Conservation (phyloP, 116 monocot genomes). For the Posidonia oceanica region DNA sequence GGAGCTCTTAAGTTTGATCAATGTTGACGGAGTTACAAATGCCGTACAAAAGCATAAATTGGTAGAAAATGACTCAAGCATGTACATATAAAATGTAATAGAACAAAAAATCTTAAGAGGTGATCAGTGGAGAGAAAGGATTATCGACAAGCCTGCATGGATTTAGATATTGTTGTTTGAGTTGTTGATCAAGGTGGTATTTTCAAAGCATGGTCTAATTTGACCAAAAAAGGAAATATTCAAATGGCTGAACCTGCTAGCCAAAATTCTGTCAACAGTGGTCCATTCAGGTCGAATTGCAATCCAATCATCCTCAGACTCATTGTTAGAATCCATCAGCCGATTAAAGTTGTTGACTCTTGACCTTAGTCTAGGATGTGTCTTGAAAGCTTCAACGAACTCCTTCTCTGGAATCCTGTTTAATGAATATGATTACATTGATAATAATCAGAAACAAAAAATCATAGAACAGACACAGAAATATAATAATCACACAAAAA, state of each 20-base stretch:
- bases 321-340: slow-evolving; percentile 49
- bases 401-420: slow-evolving; percentile 81
- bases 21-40: no score
- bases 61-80: no score
- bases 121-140: no score
- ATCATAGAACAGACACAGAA: not conserved
- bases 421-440: not conserved
- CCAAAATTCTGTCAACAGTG: slow-evolving; percentile 77
- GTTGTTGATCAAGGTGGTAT: not conserved
- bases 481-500: not conserved
- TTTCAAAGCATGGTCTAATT: not conserved
- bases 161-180: no score
- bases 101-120: no score
- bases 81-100: no score
- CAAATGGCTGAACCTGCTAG: slow-evolving; percentile 41
- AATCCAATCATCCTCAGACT: slow-evolving; percentile 73
- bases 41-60: no score
- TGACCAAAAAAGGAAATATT: not conserved
- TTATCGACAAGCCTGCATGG: no score
- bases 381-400: slow-evolving; percentile 66
- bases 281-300: slow-evolving; percentile 96
- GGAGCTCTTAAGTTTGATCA: no score
- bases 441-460: not conserved
- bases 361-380: slow-evolving; percentile 66
- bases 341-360: slow-evolving; percentile 64